phyloP scores from a whole-genome alignment of 2,329 filamentous ascomycete genomes.

The Xenosphaeropsis pyriputrescens region DNA sequence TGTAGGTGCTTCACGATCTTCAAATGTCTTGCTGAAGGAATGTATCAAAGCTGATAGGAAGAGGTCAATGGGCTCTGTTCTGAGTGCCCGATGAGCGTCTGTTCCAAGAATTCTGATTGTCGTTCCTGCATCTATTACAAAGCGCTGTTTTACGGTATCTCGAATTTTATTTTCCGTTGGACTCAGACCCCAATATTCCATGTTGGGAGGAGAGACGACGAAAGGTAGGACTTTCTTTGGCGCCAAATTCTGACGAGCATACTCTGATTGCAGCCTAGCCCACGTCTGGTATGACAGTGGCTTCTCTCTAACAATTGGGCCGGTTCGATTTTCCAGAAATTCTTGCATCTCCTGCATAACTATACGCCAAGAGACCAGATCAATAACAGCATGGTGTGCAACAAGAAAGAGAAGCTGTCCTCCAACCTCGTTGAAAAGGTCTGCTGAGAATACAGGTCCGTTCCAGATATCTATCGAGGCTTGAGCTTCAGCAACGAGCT shows the following conservation, averaged over 20 bases:
- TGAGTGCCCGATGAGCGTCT: conserved; percentile 15
- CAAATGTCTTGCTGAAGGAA: conserved; percentile 21
- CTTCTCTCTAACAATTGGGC: conserved; percentile 7
- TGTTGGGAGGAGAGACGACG: conserved; percentile 2
- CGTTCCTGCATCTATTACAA: conserved; percentile 26
- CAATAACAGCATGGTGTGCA: conserved; percentile 13
- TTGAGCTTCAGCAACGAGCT: conserved; percentile 1
- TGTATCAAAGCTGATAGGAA: conserved; percentile 19
- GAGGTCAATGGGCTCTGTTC: conserved; percentile 23
- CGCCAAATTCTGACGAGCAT: conserved; percentile 8
- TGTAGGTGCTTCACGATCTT: conserved; percentile 17
- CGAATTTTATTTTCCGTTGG: conserved; percentile 10
- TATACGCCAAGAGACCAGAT: conserved; percentile 22
- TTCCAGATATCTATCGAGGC: conserved; percentile 2
- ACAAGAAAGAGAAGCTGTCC: conserved; percentile 5
- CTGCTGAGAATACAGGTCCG: conserved; percentile 6
- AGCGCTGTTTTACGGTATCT: conserved; percentile 17
- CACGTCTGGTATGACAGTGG: conserved; percentile 18
- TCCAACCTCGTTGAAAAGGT: conserved; percentile 3
- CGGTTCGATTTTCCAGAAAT: conserved; percentile 7
- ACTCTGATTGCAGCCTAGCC: conserved; percentile 17
- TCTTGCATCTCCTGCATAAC: conserved; percentile 21
- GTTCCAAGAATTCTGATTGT: conserved; percentile 11
- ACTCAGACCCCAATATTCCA: conserved; percentile 14
- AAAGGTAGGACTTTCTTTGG: conserved; percentile 1